Base-by-base conservation (phyloP, 139 green algal genomes). In the Chlorella sp. region DNA sequence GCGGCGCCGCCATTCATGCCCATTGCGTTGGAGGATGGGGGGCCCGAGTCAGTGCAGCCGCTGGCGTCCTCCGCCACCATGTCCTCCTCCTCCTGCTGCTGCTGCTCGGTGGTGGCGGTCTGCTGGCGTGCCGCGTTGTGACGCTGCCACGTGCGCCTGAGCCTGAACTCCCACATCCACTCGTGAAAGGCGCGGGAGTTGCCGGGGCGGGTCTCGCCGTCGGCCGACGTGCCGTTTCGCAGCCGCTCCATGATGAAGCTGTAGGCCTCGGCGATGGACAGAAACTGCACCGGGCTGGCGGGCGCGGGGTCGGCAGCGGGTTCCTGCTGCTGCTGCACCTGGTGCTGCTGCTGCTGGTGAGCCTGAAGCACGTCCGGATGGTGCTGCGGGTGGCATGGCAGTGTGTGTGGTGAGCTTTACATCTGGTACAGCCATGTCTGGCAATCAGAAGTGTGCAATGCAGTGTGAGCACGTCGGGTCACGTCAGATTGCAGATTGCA, bases 321-420 rank as follows among this genome's bases (percentile, higher is more conserved):
- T n/a, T n/a, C n/a, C n/a, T n/a, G n/a, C n/a, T n/a, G n/a, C n/a
- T n/a, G n/a, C n/a, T n/a, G n/a, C n/a, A n/a, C n/a, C n/a, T n/a
- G n/a, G n/a, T n/a, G n/a, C n/a, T n/a, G n/a, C n/a, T n/a, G n/a
- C n/a, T n/a, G n/a, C n/a, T 76, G 67, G 5, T 77, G 42, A 3
- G 35, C 67, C 24, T 75, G 72, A 71, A 66, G 74, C 0, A 83
- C 77, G 62, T 86, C 81, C n/a, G 81, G 81, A 42, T 86, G 81
- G 63, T 67, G 60, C 71, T 71, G 55, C 33, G 70, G 33, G 24
- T 14, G 3, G 68, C 17, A 17, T 20, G 65, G 42, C 17, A 55
- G 10, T n/a, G n/a, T n/a, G n/a, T n/a, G n/a, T n/a, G n/a, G n/a
- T n/a, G n/a, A n/a, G n/a, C n/a, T n/a, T n/a, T n/a, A n/a, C n/a